Evolutionary conservation across 345 rosid species (phyloP).

Genomic region (Stellera chamaejasme): DNA sequence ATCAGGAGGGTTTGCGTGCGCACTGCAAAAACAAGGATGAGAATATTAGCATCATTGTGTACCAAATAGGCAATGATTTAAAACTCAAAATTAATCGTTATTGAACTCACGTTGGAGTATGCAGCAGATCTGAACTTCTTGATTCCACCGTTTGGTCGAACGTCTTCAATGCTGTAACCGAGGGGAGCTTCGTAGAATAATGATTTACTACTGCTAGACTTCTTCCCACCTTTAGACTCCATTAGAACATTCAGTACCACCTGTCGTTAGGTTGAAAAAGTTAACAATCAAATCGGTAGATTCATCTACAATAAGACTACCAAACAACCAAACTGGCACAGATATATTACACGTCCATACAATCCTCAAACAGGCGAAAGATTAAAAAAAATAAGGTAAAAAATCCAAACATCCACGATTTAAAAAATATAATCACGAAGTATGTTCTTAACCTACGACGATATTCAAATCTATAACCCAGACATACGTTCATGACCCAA

Average conservation of each 20-base stretch:
- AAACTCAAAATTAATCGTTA: no score
- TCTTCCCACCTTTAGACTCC: constrained; percentile 87
- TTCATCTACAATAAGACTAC: no score
- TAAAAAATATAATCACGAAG: no score
- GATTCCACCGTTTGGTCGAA: constrained; percentile 86
- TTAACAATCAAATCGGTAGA: no score
- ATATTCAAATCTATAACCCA: no score
- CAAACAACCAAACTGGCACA: no score
- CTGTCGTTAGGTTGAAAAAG: constrained; percentile 10
- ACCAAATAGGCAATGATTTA: not conserved
- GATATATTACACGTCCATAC: no score
- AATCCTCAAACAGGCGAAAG: no score
- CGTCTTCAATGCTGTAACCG: constrained; percentile 88
- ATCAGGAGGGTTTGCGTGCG: constrained; percentile 68
- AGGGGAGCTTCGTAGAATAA: constrained; percentile 85
- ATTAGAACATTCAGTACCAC: constrained; percentile 60
- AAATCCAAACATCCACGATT: no score
- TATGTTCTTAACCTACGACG: no score
- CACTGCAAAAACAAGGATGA: constrained; percentile 34
- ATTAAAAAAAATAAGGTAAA: no score
- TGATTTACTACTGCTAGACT: constrained; percentile 49
- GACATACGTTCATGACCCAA: no score
- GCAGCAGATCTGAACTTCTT: constrained; percentile 92
- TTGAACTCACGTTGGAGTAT: constrained; percentile 67
- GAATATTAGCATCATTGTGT: not conserved